Percentiles rank a stretch among this genome's conserved stretches.
Evolutionary conservation across 2,329 filamentous ascomycete genomes (phyloP).

Genomic region (Harringtonia aguacate): DNA sequence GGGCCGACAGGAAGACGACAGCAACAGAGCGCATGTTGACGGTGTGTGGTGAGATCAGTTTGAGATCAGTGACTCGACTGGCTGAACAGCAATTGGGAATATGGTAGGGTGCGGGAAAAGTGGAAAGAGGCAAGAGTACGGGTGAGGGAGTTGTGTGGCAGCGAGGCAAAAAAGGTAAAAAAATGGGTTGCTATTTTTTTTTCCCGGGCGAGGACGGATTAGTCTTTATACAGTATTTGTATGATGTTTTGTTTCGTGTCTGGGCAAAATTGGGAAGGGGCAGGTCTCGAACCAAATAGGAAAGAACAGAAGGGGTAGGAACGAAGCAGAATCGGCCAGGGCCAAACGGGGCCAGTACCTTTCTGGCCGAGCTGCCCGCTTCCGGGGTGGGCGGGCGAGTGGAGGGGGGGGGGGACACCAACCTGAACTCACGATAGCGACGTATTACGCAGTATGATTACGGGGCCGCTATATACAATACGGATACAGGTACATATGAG

Average conservation of each 20-base stretch:
- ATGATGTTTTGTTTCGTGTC: background rate
- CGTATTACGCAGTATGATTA: background rate
- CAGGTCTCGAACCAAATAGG: background rate
- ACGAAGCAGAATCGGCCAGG: background rate
- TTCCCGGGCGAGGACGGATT: background rate
- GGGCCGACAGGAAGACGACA: constrained; percentile 30
- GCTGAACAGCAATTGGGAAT: background rate
- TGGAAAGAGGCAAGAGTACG: background rate
- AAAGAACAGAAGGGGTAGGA: background rate
- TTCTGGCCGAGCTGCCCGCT: background rate
- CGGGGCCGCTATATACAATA: too few species aligned
- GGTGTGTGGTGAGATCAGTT: background rate
- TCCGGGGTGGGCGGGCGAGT: background rate
- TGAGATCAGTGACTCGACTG: background rate
- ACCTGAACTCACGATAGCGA: background rate
- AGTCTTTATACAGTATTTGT: background rate
- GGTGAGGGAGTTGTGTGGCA: background rate
- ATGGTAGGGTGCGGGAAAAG: background rate
- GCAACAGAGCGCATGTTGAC: constrained; percentile 31
- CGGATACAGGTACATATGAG: too few species aligned
- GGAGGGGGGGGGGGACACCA: too few species aligned
- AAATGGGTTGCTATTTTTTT: background rate
- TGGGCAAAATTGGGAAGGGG: constrained; percentile 3
- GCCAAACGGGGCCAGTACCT: too few species aligned
- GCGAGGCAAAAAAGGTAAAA: background rate